Evolutionary conservation across 139 green algal genomes (phyloP).

Genomic region (Picochlorum sp.): DNA sequence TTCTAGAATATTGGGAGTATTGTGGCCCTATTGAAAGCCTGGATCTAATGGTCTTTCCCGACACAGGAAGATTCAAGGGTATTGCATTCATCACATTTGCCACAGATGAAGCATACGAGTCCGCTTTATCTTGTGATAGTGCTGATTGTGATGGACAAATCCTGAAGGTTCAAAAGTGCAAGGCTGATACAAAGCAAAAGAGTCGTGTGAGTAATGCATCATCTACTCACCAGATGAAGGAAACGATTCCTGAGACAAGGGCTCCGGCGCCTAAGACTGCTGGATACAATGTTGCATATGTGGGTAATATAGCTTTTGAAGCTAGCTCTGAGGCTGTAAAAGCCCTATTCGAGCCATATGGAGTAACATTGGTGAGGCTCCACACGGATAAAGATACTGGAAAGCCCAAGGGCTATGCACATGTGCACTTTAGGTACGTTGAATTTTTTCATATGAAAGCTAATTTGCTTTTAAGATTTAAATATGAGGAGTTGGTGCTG

Average conservation of each 20-base stretch:
- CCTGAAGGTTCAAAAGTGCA: slow-evolving; percentile 35
- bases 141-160: slow-evolving; percentile 44
- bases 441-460: too few species aligned
- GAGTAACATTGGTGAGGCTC: slow-evolving; percentile 46
- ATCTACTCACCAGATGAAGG: too few species aligned
- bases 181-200: slow-evolving; percentile 24
- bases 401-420: slow-evolving; percentile 67
- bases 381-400: slow-evolving; percentile 71
- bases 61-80: slow-evolving; percentile 84
- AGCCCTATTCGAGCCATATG: slow-evolving; percentile 48
- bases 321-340: slow-evolving; percentile 33
- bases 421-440: slow-evolving; percentile 85
- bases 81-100: slow-evolving; percentile 90
- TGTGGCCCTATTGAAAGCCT: slow-evolving; percentile 70
- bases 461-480: background rate
- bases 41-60: slow-evolving; percentile 78
- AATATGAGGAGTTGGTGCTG: slow-evolving; percentile 1
- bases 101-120: slow-evolving; percentile 50
- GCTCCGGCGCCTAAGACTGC: slow-evolving; percentile 25
- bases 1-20: slow-evolving; percentile 72
- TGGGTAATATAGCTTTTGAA: slow-evolving; percentile 72
- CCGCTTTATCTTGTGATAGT: slow-evolving; percentile 58
- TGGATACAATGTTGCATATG: slow-evolving; percentile 70
- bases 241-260: background rate
- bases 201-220: too few species aligned